Percentiles rank a stretch among this genome's conserved stretches.
These are phyloP conservation scores for Linum tenue DNA, from an alignment of 345 rosid species.

Conservation along the genomic window DNA sequence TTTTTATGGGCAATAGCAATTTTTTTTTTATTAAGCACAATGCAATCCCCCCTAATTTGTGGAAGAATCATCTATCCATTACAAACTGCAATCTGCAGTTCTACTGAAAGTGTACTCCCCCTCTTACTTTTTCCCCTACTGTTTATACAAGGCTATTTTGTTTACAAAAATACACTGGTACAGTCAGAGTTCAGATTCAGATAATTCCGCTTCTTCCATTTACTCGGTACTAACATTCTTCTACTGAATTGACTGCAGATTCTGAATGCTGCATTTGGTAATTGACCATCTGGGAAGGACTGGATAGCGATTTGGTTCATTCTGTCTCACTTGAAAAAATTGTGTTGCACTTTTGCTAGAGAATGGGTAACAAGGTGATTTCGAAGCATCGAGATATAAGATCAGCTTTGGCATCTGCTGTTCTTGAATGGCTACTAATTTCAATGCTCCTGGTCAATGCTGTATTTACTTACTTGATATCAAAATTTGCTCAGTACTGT, in stretches of 20 bases:
- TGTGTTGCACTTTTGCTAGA: constrained; percentile 11
- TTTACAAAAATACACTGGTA: no score
- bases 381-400: constrained; percentile 31
- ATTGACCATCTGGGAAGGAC: constrained; percentile 17
- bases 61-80: no score
- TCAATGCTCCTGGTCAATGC: constrained; percentile 61
- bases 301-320: constrained; percentile 12
- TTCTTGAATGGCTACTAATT: constrained; percentile 72
- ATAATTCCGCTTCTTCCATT: neutral
- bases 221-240: constrained; percentile 7
- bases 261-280: constrained; percentile 14
- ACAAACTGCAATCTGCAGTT: no score
- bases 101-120: no score
- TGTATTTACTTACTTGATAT: constrained; percentile 45
- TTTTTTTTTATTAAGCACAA: no score
- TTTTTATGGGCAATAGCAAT: no score
- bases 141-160: no score
- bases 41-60: no score
- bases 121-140: no score
- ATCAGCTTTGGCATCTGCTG: constrained; percentile 52
- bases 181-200: no score
- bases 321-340: constrained; percentile 8
- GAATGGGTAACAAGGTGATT: constrained; percentile 41
- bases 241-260: constrained; percentile 21
- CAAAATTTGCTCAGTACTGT: constrained; percentile 52